Conservation (phyloP, 768 basidiomycete genomes). For the Galerina marginata region DNA sequence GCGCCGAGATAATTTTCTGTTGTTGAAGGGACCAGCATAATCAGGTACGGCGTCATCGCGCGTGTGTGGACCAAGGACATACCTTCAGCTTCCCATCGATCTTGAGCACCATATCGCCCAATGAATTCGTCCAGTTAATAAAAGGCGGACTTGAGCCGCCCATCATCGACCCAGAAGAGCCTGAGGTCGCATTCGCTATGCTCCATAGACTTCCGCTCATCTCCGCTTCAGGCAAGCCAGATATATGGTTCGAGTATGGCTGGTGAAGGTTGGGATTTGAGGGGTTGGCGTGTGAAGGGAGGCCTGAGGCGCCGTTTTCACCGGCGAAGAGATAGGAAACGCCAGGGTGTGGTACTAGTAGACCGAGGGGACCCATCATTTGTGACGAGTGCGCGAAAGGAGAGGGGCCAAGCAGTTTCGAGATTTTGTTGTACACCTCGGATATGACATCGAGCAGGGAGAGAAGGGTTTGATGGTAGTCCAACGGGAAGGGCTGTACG, state of each 20-base stretch:
- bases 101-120: constrained; percentile 80
- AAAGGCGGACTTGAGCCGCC: constrained; percentile 51
- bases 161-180: constrained; percentile 31
- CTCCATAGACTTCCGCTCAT: constrained; percentile 71
- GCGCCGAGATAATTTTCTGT: constrained; percentile 82
- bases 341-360: constrained; percentile 80
- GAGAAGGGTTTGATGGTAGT: constrained; percentile 88
- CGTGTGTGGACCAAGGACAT: not conserved
- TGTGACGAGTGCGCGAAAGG: constrained; percentile 69
- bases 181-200: constrained; percentile 60
- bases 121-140: constrained; percentile 58
- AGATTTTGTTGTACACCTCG: constrained; percentile 88
- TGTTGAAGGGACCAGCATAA: not conserved
- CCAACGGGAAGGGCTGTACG: constrained; percentile 83
- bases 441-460: constrained; percentile 89
- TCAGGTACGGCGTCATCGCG: not conserved
- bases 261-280: constrained; percentile 41
- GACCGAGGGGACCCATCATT: constrained; percentile 79
- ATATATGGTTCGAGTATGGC: constrained; percentile 10
- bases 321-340: constrained; percentile 78
- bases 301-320: constrained; percentile 33
- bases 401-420: constrained; percentile 81
- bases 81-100: constrained; percentile 89
- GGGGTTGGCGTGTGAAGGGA: constrained; percentile 10
- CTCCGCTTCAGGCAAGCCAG: constrained; percentile 19